Conservation (phyloP, 768 basidiomycete genomes). For the Mycena vulgaris region DNA sequence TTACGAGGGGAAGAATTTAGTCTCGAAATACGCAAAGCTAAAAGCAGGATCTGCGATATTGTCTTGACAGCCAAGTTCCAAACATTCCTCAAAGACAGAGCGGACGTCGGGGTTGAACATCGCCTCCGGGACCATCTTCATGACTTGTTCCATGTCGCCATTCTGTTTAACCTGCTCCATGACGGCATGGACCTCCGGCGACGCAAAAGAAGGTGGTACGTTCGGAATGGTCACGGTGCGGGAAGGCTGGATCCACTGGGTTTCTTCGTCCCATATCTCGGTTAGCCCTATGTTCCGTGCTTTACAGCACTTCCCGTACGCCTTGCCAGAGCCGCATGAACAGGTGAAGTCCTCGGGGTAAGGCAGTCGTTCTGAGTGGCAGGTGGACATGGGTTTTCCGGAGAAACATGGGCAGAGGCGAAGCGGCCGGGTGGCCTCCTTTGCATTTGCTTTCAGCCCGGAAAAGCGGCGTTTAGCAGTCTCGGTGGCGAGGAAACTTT, state of each 20-base stretch:
- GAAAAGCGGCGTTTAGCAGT: slow-evolving; percentile 19
- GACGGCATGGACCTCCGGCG: slow-evolving; percentile 2
- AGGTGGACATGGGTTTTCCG: slow-evolving; percentile 37
- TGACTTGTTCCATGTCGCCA: slow-evolving; percentile 4
- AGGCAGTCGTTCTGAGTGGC: slow-evolving; percentile 35
- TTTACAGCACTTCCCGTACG: slow-evolving; percentile 42
- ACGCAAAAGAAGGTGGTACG: slow-evolving; percentile 1
- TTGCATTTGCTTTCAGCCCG: slow-evolving; percentile 14
- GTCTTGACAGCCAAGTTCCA: slow-evolving; percentile 12
- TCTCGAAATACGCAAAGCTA: slow-evolving; percentile 17
- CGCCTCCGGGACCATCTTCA: slow-evolving; percentile 3
- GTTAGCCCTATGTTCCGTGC: slow-evolving; percentile 21
- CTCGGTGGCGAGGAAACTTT: slow-evolving; percentile 6
- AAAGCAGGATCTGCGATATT: slow-evolving; percentile 20
- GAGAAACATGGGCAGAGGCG: slow-evolving; percentile 47
- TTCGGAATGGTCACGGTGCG: not conserved
- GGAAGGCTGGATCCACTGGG: slow-evolving; percentile 23
- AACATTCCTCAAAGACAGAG: not conserved
- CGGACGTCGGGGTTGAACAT: slow-evolving; percentile 12
- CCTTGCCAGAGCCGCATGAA: slow-evolving; percentile 37
- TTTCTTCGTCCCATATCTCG: slow-evolving; percentile 38
- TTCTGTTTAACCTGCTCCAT: slow-evolving; percentile 12
- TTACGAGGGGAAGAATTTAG: slow-evolving; percentile 12
- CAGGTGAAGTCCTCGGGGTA: slow-evolving; percentile 44
- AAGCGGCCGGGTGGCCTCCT: slow-evolving; percentile 30